These are phyloP conservation scores for Ogataea henricii DNA, from an alignment of 805 yeast species.

Conservation along the genomic window DNA sequence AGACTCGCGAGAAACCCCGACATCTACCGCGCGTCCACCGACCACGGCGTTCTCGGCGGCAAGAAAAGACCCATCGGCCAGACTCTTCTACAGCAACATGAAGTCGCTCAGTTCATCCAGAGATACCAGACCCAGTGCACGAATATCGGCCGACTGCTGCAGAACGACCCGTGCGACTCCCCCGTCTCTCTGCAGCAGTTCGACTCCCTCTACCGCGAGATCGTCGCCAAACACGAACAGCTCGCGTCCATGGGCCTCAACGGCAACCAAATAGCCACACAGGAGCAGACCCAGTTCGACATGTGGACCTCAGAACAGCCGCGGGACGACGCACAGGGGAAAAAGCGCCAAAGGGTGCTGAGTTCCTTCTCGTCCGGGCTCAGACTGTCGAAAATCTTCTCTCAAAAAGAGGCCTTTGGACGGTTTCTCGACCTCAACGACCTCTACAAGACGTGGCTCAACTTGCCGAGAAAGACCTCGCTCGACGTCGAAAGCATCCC, in stretches of 20 bases:
- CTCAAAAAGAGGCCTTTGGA: conserved; percentile 66
- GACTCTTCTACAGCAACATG: conserved; percentile 65
- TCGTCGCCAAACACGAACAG: conserved; percentile 34
- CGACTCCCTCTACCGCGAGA: conserved; percentile 36
- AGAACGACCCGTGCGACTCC: conserved; percentile 3
- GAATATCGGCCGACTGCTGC: conserved; percentile 21
- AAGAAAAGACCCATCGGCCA: conserved; percentile 51
- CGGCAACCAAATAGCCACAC: conserved; percentile 14
- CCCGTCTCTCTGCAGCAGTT: conserved; percentile 37
- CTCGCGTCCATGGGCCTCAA: conserved; percentile 30
- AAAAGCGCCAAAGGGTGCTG: conserved; percentile 40
- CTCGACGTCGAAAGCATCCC: conserved; percentile 17
- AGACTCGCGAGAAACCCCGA: conserved; percentile 65
- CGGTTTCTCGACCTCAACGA: conserved; percentile 57
- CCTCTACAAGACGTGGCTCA: conserved; percentile 56
- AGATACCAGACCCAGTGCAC: conserved; percentile 42
- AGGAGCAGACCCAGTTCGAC: conserved; percentile 32
- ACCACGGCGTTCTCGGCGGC: conserved; percentile 34
- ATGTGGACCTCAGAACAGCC: conserved; percentile 21
- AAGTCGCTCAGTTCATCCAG: conserved; percentile 52
- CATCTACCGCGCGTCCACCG: conserved; percentile 39
- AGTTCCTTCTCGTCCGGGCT: conserved; percentile 54
- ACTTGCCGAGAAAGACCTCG: conserved; percentile 36
- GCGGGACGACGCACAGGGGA: conserved; percentile 16
- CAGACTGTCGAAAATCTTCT: conserved; percentile 51